Base-by-base conservation (phyloP, 2,329 filamentous ascomycete genomes). In the Pseudocercospora fijiensis region DNA sequence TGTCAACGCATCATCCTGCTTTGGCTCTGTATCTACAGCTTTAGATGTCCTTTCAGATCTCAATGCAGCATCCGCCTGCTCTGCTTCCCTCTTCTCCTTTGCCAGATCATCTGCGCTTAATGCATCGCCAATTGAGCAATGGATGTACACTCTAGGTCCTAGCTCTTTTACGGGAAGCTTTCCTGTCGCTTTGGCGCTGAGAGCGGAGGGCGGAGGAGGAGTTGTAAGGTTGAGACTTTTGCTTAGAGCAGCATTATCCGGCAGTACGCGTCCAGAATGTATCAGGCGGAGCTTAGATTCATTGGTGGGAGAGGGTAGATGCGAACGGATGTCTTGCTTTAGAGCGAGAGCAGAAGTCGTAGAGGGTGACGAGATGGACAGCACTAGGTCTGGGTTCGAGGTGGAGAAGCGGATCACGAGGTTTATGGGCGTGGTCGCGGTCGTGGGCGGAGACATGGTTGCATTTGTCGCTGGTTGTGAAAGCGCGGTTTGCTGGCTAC, bases 351-450 rank as follows among this genome's bases (percentile, higher is more conserved):
- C 86, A 47, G 91, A 91, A 10, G 89, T 92, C 30, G 83, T 82
- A 55, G 82, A 77, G 0, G 93, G 91, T 5, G 83, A 80, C 56
- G 86, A 77, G 73, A 98, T 86, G 72, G 91, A 87, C 65, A 98
- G 85, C 45, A 89, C 85, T 43, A 97, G 85, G 76, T 98, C 95
- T 16, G 92, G 85, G 8, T 27, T 30, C 0, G 91, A 88, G 65
- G 89, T 88, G 59, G 92, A 92, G 84, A 99, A 98, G 77, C 94
- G 92, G 76, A 98, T 88, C 41, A 91, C 94, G 52, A 98, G 83
- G 72, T 90, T 87, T 62, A 96, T n/a, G 18, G 20, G 45, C 45
- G 45, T n/a, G 8, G 37, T 41, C 45, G 45, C 8, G 8, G 37
- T 41, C 37, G 37, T 41, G 1, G 37, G 16, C 37, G n/a, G 6